Evolutionary conservation across 139 green algal genomes (phyloP), one percentile per base, ranked within the genome.

Genomic region (Micractinium sp.): DNA sequence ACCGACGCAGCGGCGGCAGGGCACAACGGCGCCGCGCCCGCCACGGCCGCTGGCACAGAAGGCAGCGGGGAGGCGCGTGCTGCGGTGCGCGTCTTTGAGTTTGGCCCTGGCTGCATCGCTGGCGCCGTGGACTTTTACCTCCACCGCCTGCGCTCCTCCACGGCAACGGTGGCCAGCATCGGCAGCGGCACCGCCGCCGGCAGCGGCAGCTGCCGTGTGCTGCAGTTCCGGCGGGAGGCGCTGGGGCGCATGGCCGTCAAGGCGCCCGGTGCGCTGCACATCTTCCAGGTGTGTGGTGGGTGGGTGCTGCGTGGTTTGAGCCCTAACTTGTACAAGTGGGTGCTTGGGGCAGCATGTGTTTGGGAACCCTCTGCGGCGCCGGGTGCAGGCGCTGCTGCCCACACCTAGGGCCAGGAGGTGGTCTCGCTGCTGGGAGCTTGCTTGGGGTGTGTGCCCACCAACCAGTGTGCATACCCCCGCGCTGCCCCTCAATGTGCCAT

Each of bases 51-150:
- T 16, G 60, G 60, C 60, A 67, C 14, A 16, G 31, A 18, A 18
- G 27, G 81, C 81, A 53, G 81, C 56, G 29, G 47, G 33, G 23
- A 36, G 47, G 15, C 53, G 81, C 19, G 5, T 19, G 29, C 80
- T 31, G 29, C 47, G 53, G 41, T 77, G 3, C 66, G 71, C 0
- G 71, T 88, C 18, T 88, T 88, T 60, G 85, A 82, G 71, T 88
- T 88, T 60, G 53, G 71, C 0, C 41, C 85, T 0, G 85, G 85
- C 31, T 74, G 31, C 31, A 27, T 88, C 0, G 53, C 47, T 16
- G 85, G 85, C 1, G 85, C 33, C 7, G 85, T 88, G 7, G 85
- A 88, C 71, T 39, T 81, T 4, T 88, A 74, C 71, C 41, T 88
- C 27, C n/a, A 27, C n/a, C 71, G 33, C 41, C 31, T 73, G 18